Conservation (phyloP, 345 rosid genomes). For the Rhodamnia argentea region DNA sequence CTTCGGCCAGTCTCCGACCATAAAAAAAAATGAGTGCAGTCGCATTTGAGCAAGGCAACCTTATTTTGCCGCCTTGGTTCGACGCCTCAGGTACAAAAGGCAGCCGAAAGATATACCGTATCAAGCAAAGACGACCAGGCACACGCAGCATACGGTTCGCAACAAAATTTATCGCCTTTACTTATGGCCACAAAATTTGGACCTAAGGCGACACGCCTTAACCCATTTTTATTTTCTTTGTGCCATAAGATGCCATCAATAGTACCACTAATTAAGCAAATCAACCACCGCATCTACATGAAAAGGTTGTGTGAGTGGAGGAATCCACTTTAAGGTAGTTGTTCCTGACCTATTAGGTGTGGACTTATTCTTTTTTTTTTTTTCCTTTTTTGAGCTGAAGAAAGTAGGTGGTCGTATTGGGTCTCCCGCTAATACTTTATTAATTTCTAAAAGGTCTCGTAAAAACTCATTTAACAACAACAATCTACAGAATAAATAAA, state of each 20-base stretch:
- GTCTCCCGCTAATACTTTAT: not conserved
- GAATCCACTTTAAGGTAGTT: not conserved
- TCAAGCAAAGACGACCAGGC: not conserved
- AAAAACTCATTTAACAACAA: not conserved
- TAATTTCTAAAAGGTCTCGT: not conserved
- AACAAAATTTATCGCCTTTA: not conserved
- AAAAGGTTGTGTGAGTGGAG: not conserved
- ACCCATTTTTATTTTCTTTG: not conserved
- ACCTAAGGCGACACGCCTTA: not conserved
- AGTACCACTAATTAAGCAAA: not conserved
- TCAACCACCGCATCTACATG: not conserved
- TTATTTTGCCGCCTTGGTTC: not conserved
- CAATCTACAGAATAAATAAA: not conserved
- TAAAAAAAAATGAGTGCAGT: not conserved
- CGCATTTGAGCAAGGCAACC: not conserved
- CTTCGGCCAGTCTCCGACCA: not conserved
- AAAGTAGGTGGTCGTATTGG: not conserved
- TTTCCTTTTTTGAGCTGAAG: not conserved
- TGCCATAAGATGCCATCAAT: not conserved
- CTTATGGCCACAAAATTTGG: not conserved
- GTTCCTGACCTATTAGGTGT: not conserved
- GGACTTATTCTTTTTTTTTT: not conserved
- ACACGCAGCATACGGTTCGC: not conserved
- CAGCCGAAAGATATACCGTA: no score
- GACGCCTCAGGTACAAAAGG: not conserved